Base-by-base conservation (phyloP, 2,329 filamentous ascomycete genomes). In the Stagonosporopsis rhizophila region DNA sequence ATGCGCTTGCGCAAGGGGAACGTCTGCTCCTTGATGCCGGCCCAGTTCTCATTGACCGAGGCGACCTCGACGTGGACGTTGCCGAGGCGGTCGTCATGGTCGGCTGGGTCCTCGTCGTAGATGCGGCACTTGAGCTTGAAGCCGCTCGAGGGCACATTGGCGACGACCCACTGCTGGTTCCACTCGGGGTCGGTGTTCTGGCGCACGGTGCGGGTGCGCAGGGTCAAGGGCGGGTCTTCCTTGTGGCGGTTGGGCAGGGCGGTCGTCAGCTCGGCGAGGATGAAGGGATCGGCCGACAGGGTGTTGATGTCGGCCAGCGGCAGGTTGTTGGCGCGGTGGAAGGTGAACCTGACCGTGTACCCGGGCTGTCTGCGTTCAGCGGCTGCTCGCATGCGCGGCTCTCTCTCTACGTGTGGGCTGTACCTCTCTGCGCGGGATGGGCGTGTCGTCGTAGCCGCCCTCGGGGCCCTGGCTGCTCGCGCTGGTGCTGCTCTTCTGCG, bases 101-200 rank as follows among this genome's bases (percentile, higher is more conserved):
- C 91, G 1, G 88, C 86, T 30, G 88, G 87, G 76, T 98, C 94
- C 74, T 98, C 94, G 69, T 98, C 94, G 76, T 93, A 96, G 17
- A 98, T 78, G 49, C 91, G 85, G 59, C 91, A 92, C 73, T 96
- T 96, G 65, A 98, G 82, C 53, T 83, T 84, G 78, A 96, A 96
- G 4, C 93, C 93, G 0, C 84, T 86, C 0, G 87, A 80, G 0
- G 94, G 93, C 2, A 97, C 84, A 65, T 96, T 96, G 58, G 91
- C 91, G 22, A 98, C 89, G 20, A 92, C 83, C 94, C 94, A 98
- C 58, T 91, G 85, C 34, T 88, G 86, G 44, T 96, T 83, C 94
- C 94, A 98, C 44, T 80, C 81, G 0, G 94, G 93, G 66, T 93
- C 85, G 1, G 86, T 88, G 37, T 84, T 88, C 62, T 83, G 85